Percentiles rank a stretch among this genome's conserved stretches.
These are phyloP conservation scores for Macadamia integrifolia DNA, from an alignment of 164 flowering plant genomes.

Conservation along the genomic window DNA sequence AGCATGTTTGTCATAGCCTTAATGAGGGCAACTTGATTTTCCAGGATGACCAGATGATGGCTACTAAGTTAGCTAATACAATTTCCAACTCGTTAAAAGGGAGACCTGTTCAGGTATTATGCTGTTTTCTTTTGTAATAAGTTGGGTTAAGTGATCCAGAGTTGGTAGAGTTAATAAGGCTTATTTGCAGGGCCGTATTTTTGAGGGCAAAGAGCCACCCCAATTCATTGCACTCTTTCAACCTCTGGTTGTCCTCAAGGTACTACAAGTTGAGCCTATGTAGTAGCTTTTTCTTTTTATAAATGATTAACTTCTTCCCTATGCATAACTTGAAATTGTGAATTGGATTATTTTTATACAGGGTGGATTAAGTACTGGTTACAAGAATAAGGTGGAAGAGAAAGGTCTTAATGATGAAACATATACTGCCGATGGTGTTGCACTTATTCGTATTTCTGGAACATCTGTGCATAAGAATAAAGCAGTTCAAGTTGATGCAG, in stretches of 20 bases:
- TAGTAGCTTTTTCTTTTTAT: neutral
- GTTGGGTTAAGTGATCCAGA: conserved; percentile 1
- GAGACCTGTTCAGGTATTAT: conserved; percentile 83
- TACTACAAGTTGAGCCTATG: conserved; percentile 18
- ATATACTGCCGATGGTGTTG: conserved; percentile 71
- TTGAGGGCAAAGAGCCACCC: conserved; percentile 94
- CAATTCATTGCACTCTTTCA: conserved; percentile 93
- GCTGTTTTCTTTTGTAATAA: conserved; percentile 10
- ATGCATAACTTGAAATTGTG: neutral
- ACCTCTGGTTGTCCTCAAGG: conserved; percentile 95
- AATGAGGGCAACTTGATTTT: conserved; percentile 10
- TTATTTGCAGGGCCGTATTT: conserved; percentile 70
- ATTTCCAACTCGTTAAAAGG: conserved; percentile 93
- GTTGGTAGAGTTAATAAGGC: neutral
- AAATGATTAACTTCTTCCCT: neutral
- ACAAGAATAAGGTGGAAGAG: conserved; percentile 66
- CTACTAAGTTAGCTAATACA: conserved; percentile 67
- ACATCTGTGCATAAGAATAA: conserved; percentile 76
- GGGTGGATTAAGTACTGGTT: conserved; percentile 97
- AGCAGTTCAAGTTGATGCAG: conserved; percentile 90
- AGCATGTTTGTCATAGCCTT: neutral
- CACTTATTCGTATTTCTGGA: conserved; percentile 77
- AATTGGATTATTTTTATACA: conserved; percentile 20
- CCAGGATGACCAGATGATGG: conserved; percentile 87
- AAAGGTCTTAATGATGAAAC: conserved; percentile 82